Conservation (phyloP, 2,329 filamentous ascomycete species). For the Byssoonygena ceratinophila region DNA sequence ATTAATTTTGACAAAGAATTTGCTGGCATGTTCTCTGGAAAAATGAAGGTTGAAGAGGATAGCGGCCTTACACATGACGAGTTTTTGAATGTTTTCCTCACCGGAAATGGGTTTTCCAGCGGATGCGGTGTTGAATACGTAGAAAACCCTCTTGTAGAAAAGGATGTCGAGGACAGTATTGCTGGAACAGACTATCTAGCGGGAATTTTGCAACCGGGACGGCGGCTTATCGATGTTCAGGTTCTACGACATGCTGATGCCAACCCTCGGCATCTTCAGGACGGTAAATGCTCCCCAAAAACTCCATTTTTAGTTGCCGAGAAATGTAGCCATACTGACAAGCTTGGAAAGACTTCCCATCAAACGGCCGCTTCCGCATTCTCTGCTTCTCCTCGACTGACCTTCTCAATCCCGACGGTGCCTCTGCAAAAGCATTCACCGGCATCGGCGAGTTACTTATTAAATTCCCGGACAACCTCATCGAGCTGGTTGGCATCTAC, state of each 20-base stretch:
- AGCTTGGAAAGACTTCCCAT: conserved; percentile 25
- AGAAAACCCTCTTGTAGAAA: conserved; percentile 24
- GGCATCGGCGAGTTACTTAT: conserved; percentile 20
- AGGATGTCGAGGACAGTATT: conserved; percentile 21
- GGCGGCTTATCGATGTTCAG: conserved; percentile 27
- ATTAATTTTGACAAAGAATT: conserved; percentile 34
- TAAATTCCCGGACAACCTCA: conserved; percentile 21
- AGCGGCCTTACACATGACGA: conserved; percentile 26
- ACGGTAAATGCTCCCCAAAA: conserved; percentile 18
- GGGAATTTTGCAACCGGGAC: conserved; percentile 28
- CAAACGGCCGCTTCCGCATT: conserved; percentile 31
- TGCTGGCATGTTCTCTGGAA: conserved; percentile 34
- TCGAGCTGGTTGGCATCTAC: conserved; percentile 31
- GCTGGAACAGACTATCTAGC: conserved; percentile 27
- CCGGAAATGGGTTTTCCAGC: conserved; percentile 31
- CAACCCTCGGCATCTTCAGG: conserved; percentile 28
- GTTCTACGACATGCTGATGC: conserved; percentile 32
- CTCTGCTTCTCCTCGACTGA: conserved; percentile 29
- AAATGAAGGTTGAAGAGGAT: conserved; percentile 24
- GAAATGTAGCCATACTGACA: not conserved
- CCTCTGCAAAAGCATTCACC: conserved; percentile 21
- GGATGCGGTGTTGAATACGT: conserved; percentile 33
- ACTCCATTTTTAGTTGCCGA: not conserved
- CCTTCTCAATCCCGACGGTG: conserved; percentile 24
- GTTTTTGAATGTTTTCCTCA: conserved; percentile 30